A percentile compares a stretch with the other conserved stretches of the same genome.
These are phyloP conservation scores for Antitrichia curtipendula DNA, from an alignment of 225 moss, liverwort and hornwort species.

Conservation along the genomic window DNA sequence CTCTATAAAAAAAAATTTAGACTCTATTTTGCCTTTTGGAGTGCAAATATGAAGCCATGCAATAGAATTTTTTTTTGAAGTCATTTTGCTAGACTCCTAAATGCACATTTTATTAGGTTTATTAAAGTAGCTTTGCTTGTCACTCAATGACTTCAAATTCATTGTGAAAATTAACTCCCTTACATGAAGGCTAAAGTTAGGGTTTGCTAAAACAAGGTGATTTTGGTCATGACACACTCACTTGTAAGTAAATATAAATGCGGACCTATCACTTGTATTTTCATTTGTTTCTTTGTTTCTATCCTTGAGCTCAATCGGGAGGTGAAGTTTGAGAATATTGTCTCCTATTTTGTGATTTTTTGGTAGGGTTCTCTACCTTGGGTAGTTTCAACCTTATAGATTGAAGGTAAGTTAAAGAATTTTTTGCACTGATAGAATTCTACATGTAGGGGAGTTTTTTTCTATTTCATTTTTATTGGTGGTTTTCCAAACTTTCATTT, in stretches of 20 bases:
- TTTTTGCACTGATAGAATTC: neutral
- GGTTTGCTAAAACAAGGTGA: neutral
- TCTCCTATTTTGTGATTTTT: neutral
- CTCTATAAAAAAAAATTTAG: too few relatives aligned
- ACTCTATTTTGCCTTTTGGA: too few relatives aligned
- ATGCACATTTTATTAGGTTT: neutral
- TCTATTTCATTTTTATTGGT: too few relatives aligned
- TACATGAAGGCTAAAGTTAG: too few relatives aligned
- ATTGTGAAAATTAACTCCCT: too few relatives aligned
- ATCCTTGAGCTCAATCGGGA: neutral
- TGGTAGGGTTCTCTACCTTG: too few relatives aligned
- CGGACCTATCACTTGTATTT: fast-evolving
- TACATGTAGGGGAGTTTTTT: neutral
- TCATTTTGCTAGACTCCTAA: neutral
- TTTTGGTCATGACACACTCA: fast-evolving
- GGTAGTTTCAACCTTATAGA: neutral
- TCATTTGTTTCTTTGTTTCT: neutral
- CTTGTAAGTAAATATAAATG: neutral
- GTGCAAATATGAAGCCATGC: too few relatives aligned
- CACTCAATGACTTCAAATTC: too few relatives aligned
- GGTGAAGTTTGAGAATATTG: neutral
- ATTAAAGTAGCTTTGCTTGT: neutral
- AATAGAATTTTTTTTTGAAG: neutral
- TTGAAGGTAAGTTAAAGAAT: neutral
- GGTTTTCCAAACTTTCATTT: too few relatives aligned